phyloP scores from a whole-genome alignment of 345 rosid genomes.

The Hypericum androsaemum region DNA sequence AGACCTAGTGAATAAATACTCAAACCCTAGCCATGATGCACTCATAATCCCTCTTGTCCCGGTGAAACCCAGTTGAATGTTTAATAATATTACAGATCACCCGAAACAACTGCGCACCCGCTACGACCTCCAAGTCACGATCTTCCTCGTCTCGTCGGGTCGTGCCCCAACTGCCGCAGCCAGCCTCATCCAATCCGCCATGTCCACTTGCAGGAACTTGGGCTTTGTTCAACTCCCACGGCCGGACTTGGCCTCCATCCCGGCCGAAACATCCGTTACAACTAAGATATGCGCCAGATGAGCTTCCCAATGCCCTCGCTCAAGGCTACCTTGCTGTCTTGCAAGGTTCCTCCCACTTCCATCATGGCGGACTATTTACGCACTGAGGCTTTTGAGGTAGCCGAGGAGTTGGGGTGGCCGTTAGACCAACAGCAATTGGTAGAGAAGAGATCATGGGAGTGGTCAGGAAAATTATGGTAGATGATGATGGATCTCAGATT shows the following conservation, averaged over 20 bases:
- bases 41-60: too few species aligned
- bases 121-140: conserved; percentile 35
- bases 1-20: too few species aligned
- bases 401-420: conserved; percentile 29
- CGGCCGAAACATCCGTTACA: conserved; percentile 20
- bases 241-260: conserved; percentile 24
- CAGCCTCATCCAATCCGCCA: conserved; percentile 14
- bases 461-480: conserved; percentile 17
- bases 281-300: conserved; percentile 28
- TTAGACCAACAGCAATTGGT: background rate
- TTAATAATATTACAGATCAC: conserved; percentile 45
- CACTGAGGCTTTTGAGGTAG: conserved; percentile 36
- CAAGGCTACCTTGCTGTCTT: conserved; percentile 28
- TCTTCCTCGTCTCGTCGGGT: conserved; percentile 34
- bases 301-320: conserved; percentile 32
- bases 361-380: conserved; percentile 48
- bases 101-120: conserved; percentile 31
- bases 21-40: too few species aligned
- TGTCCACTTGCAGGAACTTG: conserved; percentile 12
- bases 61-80: too few species aligned
- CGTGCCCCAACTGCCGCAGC: conserved; percentile 22
- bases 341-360: conserved; percentile 32
- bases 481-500: background rate
- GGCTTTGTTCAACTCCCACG: conserved; percentile 32
- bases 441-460: conserved; percentile 16